A percentile compares a stretch with the other conserved stretches of the same genome.
These are phyloP conservation scores for Neonectria neomacrospora DNA, from an alignment of 2,329 filamentous ascomycete genomes.

Conservation along the genomic window DNA sequence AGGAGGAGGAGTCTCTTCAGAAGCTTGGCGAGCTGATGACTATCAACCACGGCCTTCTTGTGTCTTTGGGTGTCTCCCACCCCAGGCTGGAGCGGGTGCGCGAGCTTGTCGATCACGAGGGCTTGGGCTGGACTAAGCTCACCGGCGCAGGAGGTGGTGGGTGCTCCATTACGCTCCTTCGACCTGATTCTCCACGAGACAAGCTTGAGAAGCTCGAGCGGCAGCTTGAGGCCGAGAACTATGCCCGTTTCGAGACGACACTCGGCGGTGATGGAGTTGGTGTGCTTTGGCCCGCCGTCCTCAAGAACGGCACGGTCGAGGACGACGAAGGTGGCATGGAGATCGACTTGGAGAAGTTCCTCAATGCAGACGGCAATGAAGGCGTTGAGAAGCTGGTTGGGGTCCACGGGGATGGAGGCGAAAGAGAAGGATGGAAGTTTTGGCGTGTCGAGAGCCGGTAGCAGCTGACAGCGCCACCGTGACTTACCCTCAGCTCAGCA, in stretches of 20 bases:
- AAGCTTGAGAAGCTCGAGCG: constrained; percentile 72
- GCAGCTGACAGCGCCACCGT: constrained; percentile 4
- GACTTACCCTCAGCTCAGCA: constrained; percentile 7
- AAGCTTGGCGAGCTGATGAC: constrained; percentile 88
- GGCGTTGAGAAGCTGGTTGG: constrained; percentile 91
- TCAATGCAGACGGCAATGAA: constrained; percentile 84
- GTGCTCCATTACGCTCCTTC: constrained; percentile 91
- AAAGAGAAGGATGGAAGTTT: constrained; percentile 86
- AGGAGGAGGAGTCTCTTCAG: constrained; percentile 71
- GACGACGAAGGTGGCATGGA: constrained; percentile 86
- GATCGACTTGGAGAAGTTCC: constrained; percentile 86
- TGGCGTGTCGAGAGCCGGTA: constrained; percentile 72
- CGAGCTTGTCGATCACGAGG: constrained; percentile 88
- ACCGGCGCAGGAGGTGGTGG: constrained; percentile 96
- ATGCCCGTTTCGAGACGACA: constrained; percentile 86
- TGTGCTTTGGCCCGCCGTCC: constrained; percentile 90
- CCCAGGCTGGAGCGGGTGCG: constrained; percentile 91
- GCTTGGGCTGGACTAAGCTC: constrained; percentile 96
- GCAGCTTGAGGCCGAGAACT: constrained; percentile 76
- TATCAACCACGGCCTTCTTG: constrained; percentile 92
- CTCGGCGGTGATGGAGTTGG: constrained; percentile 94
- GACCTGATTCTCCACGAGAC: constrained; percentile 68
- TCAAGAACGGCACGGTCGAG: constrained; percentile 85
- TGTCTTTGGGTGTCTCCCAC: constrained; percentile 93
- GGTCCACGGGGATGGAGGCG: constrained; percentile 74